phyloP scores from a whole-genome alignment of 2,329 filamentous ascomycete genomes.

The Fusarium nisikadoi region DNA sequence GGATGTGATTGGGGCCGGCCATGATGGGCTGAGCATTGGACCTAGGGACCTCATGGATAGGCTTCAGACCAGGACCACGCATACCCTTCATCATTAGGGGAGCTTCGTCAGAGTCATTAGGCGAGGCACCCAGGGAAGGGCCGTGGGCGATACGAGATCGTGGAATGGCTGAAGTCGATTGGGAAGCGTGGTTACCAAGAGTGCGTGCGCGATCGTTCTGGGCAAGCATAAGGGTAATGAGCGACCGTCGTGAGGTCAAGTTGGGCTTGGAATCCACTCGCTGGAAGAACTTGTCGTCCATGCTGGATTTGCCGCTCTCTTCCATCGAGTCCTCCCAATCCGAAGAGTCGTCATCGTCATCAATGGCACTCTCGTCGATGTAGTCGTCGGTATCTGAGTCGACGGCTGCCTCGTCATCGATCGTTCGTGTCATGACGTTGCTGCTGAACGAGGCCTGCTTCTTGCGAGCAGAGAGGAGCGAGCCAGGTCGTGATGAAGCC shows the following conservation, averaged over 20 bases:
- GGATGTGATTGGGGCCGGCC: constrained; percentile 71
- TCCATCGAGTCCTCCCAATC: constrained; percentile 76
- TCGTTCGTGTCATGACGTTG: constrained; percentile 75
- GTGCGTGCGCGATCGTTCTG: constrained; percentile 78
- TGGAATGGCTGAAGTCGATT: constrained; percentile 76
- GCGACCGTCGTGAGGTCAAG: constrained; percentile 84
- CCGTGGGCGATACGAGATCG: constrained; percentile 63
- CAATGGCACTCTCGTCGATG: constrained; percentile 85
- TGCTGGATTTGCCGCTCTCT: constrained; percentile 84
- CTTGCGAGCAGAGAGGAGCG: constrained; percentile 62
- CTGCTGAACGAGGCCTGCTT: constrained; percentile 88
- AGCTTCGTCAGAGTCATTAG: constrained; percentile 70
- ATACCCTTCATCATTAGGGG: constrained; percentile 72
- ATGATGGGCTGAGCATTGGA: constrained; percentile 81
- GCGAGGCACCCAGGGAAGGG: constrained; percentile 59
- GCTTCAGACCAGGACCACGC: constrained; percentile 60
- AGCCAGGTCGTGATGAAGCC: constrained; percentile 56
- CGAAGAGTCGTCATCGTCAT: constrained; percentile 72
- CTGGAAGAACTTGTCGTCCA: constrained; percentile 87
- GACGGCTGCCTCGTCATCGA: constrained; percentile 64
- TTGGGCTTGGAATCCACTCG: constrained; percentile 90
- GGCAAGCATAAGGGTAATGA: constrained; percentile 88
- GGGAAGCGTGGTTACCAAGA: constrained; percentile 74
- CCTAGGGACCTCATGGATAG: constrained; percentile 72
- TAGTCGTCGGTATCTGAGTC: constrained; percentile 75